Base-by-base conservation (phyloP, 2,329 filamentous ascomycete genomes). In the Diaporthe capsici region DNA sequence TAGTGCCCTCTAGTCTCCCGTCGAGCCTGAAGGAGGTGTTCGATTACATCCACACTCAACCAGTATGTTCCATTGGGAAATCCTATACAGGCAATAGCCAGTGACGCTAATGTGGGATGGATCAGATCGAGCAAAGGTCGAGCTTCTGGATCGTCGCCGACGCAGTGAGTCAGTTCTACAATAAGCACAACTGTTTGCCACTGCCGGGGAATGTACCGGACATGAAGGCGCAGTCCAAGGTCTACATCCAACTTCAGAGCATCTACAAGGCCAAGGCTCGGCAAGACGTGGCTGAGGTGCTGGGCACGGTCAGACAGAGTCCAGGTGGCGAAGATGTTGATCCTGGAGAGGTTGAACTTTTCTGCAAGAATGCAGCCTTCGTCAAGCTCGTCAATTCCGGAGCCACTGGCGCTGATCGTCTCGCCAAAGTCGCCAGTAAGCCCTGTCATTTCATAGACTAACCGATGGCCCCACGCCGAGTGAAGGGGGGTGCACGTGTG, bases 301-400 rank as follows among this genome's bases (percentile, higher is more conserved):
- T 95, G 3, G 85, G 88, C 17, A 91, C 85, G 17, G 92, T 95
- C 57, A 91, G 91, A 63, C 83, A 86, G 47, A 82, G 85, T 71
- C 82, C 87, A 44, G 84, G 82, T 83, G 91, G 84, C 81, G 87
- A 85, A 79, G 81, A 82, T 78, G 89, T 98, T 74, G 88, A 93
- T 63, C 87, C 91, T 60, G 90, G 90, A 72, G 95, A 98, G 80
- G 92, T 98, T 61, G 96, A 98, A 81, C 88, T 94, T 49, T 98
- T 98, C 84, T 98, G 96, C 90, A 98, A 97, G 85, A 97, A 98
- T 79, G 96, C 96, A 68, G 94, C 94, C 63, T 97, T 98, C 82
- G 94, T 98, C 82, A 98, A 97, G 84, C 90, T 98, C 65, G 92
- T 98, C 75, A 94, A 93, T 79, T 86, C 87, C 61, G 82, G 84